A percentile compares a stretch with the other conserved stretches of the same genome.
These are phyloP conservation scores for Plasmodium fragile DNA, from an alignment of 169 alveolate species.

Conservation along the genomic window DNA sequence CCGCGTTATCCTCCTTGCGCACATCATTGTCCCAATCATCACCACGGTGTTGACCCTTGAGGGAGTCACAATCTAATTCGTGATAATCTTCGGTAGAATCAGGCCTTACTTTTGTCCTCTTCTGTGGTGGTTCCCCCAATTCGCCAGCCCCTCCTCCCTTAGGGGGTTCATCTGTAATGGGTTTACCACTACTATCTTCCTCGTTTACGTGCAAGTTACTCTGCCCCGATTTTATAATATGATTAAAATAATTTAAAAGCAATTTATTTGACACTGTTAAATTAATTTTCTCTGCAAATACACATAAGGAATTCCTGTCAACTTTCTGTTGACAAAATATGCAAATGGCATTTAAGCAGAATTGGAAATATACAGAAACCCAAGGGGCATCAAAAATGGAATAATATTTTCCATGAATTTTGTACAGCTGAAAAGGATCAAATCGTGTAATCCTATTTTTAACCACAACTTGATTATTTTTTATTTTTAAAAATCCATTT, in stretches of 20 bases:
- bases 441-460: constrained; percentile 30
- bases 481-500: constrained; percentile 37
- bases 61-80: not conserved
- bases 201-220: not conserved
- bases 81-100: not conserved
- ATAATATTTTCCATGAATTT: constrained; percentile 13
- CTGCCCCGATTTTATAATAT: not conserved
- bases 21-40: not conserved
- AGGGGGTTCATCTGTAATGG: not conserved
- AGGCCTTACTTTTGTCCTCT: not conserved
- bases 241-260: constrained; percentile 23
- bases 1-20: not conserved
- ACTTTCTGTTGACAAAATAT: constrained; percentile 19
- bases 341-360: constrained; percentile 59
- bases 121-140: not conserved
- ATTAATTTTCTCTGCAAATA: constrained; percentile 26
- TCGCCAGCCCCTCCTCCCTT: not conserved
- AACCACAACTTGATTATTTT: not conserved
- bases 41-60: not conserved
- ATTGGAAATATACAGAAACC: constrained; percentile 38
- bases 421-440: constrained; percentile 38
- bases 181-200: not conserved
- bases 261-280: constrained; percentile 14
- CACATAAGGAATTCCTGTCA: not conserved
- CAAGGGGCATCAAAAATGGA: constrained; percentile 51